Base-by-base conservation (phyloP, 169 alveolate genomes). In the Plasmodium gallinaceum region DNA sequence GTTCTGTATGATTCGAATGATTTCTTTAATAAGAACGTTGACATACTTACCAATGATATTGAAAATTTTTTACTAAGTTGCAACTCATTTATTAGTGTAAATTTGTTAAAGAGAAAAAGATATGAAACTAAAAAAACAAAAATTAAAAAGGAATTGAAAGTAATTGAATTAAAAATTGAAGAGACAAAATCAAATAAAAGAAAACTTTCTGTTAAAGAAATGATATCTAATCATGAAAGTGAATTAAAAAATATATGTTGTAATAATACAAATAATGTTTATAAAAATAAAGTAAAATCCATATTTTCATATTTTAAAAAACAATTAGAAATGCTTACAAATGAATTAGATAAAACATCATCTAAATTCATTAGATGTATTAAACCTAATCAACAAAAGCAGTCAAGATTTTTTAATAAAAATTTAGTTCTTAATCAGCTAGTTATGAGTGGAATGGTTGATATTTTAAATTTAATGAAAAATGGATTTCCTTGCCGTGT, bases 401-500 rank as follows among this genome's bases (percentile, higher is more conserved):
- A 52, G 39, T 68, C 95, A 16, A 69, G 74, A 46, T 43, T 43
- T 22, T 92, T 92, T 80, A 85, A 92, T 62, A 78, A 78, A 60
- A 73, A 73, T 74, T 86, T 89, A 65, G 95, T 92, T 9, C 76
- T 88, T 68, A 88, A 80, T 86, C 95, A 92, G 48, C 60, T 92
- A 43, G 74, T 89, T 66, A 92, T 92, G 88, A 92, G 95, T 14
- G 95, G 95, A 12, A 92, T 92, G 74, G 65, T 92, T 5, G 94
- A 92, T n/a, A 85, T 92, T 74, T 69, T 92, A 2, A 88, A 86
- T 88, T 69, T 92, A 37, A 92, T 92, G 95, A 92, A 89, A 65
- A 74, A 92, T 71, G 95, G 95, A 16, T 92, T 80, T 60, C 95
- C 95, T 18, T 92, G 95, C 57, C 72, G 95, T 43, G 88, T 92